Evolutionary conservation across 495 filamentous ascomycete species (phyloP), one percentile per base, ranked within the genome.

Genomic region (Penicillium antarcticum): DNA sequence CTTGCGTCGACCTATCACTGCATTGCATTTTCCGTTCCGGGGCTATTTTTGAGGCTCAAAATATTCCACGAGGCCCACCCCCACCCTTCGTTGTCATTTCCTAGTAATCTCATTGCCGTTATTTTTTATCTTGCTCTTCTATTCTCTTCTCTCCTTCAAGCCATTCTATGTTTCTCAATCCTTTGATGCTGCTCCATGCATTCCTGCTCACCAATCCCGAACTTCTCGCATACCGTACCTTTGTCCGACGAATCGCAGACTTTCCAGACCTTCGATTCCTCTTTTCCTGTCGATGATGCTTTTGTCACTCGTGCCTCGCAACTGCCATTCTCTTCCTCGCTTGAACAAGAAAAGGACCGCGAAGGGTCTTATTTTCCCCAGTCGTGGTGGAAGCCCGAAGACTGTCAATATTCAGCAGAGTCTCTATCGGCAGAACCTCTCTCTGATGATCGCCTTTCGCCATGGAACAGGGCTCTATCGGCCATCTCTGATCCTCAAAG

Each of bases 401-500:
- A n/a, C n/a, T n/a, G n/a, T n/a, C n/a, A n/a, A n/a, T n/a, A n/a
- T n/a, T n/a, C n/a, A n/a, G n/a, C n/a, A n/a, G n/a, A 53, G 6
- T 52, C 48, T 21, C 21, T 54, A 24, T 31, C 50, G 12, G 39
- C 51, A 18, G 56, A 57, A 1, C 42, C 34, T 3, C 45, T 38
- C 3, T 55, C 46, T 18, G 6, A 53, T 10, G 49, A 60, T 38
- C 51, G 40, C 14, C 23, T 55, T 11, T 52, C 55, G 13, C 42
- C 57, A 11, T 66, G 56, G 56, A 45, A 60, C 38, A 55, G 57
- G 31, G 55, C 50, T 7, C 38, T 62, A n/a, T 56, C 59, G 8
- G 48, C 49, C 2, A 48, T 56, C 11, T 62, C 66, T 6, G 60
- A 55, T 14, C 43, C 56, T 1, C 63, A 63, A 42, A 69, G 61